A percentile compares a stretch with the other conserved stretches of the same genome.
Conservation (phyloP, 805 yeast genomes). For the Hanseniaspora singularis region DNA sequence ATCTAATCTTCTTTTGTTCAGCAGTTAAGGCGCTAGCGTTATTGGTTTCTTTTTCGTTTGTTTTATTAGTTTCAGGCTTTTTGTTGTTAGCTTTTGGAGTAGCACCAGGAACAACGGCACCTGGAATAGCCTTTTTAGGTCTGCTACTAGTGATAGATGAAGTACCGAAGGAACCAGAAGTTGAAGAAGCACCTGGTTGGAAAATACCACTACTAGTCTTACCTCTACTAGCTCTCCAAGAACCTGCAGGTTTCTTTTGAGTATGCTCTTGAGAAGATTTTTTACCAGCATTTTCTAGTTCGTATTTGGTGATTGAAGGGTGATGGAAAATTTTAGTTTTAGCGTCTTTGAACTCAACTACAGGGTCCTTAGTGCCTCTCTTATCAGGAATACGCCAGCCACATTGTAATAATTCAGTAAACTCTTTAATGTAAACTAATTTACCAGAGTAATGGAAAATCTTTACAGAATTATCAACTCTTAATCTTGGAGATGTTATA, state of each 20-base stretch:
- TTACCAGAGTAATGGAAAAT: slow-evolving; percentile 88
- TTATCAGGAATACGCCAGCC: slow-evolving; percentile 48
- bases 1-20: slow-evolving; percentile 87
- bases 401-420: slow-evolving; percentile 65
- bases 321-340: slow-evolving; percentile 47
- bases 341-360: slow-evolving; percentile 30
- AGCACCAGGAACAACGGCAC: slow-evolving; percentile 42
- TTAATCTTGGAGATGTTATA: slow-evolving; percentile 88
- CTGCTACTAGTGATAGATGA: no score
- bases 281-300: slow-evolving; percentile 28
- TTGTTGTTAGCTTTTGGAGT: slow-evolving; percentile 58
- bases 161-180: no score
- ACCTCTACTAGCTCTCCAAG: slow-evolving; percentile 20
- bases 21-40: slow-evolving; percentile 33
- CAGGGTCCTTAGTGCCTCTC: slow-evolving; percentile 38
- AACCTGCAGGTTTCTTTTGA: slow-evolving; percentile 10
- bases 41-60: slow-evolving; percentile 18
- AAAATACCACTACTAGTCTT: slow-evolving; percentile 65
- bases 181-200: slow-evolving; percentile 93
- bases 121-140: slow-evolving; percentile 23
- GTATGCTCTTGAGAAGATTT: not conserved
- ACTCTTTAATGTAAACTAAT: slow-evolving; percentile 65
- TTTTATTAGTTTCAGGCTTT: slow-evolving; percentile 24
- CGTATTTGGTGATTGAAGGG: slow-evolving; percentile 50
- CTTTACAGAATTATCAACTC: slow-evolving; percentile 91